phyloP scores from a whole-genome alignment of 1,284 basidiomycete species.

The Microbotryum silenes-acaulis region DNA sequence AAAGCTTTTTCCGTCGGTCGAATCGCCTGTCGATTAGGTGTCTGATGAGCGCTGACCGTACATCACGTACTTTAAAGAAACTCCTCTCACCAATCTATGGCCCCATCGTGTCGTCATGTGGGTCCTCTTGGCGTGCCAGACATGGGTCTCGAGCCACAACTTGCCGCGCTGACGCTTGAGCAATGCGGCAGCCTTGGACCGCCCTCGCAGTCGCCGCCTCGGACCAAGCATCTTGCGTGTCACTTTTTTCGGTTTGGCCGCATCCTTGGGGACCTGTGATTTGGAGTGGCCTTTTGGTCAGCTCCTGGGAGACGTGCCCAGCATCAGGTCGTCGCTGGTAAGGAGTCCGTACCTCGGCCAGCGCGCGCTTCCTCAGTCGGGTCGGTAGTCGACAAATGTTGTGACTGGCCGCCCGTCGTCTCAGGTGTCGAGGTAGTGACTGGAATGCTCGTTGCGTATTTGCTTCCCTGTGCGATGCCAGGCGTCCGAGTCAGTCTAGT shows the following conservation, averaged over 20 bases:
- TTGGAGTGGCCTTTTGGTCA: neutral
- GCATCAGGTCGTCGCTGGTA: no score
- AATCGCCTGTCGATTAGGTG: conserved; percentile 48
- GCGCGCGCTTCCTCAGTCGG: conserved; percentile 66
- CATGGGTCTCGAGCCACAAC: conserved; percentile 81
- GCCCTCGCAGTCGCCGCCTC: conserved; percentile 40
- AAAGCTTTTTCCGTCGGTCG: conserved; percentile 83
- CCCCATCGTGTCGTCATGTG: conserved; percentile 86
- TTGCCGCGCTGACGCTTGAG: conserved; percentile 45
- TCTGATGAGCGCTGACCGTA: no score
- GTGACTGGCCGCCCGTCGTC: conserved; percentile 84
- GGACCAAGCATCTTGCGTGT: conserved; percentile 37
- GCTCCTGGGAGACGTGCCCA: no score
- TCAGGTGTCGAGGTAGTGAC: conserved; percentile 74
- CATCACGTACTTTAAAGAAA: no score
- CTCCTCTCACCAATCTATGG: conserved; percentile 59
- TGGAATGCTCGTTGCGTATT: conserved; percentile 80
- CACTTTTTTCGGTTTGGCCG: conserved; percentile 45
- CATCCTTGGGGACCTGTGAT: conserved; percentile 65
- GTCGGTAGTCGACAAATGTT: conserved; percentile 80
- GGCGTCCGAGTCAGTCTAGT: neutral
- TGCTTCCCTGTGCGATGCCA: conserved; percentile 40
- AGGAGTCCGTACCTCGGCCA: conserved; percentile 55
- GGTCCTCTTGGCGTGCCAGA: conserved; percentile 92
- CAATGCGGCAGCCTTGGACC: conserved; percentile 18